These are phyloP conservation scores for Epichloe typhina DNA, from an alignment of 2,329 filamentous ascomycete species.

Conservation along the genomic window DNA sequence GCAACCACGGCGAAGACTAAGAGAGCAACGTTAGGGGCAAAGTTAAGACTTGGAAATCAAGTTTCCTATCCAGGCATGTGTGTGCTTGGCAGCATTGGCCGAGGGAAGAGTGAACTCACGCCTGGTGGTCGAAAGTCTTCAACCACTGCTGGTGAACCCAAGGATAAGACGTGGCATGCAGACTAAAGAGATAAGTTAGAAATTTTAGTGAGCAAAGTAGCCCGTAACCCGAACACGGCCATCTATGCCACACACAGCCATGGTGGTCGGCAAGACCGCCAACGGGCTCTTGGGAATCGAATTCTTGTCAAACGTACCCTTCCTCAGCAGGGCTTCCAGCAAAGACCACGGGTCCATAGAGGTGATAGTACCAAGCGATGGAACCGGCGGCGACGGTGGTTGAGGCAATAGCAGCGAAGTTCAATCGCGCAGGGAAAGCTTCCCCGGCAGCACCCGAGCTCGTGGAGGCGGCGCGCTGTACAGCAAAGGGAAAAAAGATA, in stretches of 20 bases:
- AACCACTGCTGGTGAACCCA: slow-evolving; percentile 88
- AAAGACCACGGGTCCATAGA: slow-evolving; percentile 78
- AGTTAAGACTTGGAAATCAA: background rate
- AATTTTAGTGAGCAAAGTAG: slow-evolving; percentile 5
- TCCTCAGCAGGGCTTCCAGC: slow-evolving; percentile 92
- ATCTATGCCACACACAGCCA: slow-evolving; percentile 21
- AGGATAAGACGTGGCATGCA: slow-evolving; percentile 83
- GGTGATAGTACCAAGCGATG: slow-evolving; percentile 93
- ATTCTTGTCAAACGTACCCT: slow-evolving; percentile 57
- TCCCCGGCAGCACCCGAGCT: slow-evolving; percentile 61
- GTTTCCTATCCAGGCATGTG: background rate
- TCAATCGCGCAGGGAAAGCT: slow-evolving; percentile 65
- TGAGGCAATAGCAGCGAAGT: slow-evolving; percentile 74
- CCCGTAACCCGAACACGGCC: slow-evolving; percentile 9
- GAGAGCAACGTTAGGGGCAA: background rate
- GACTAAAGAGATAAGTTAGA: slow-evolving; percentile 39
- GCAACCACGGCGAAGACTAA: slow-evolving; percentile 92
- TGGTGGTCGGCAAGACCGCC: background rate
- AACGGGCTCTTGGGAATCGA: background rate
- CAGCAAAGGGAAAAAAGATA: slow-evolving; percentile 8
- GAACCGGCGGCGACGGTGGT: slow-evolving; percentile 79
- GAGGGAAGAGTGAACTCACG: slow-evolving; percentile 46
- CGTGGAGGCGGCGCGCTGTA: slow-evolving; percentile 55
- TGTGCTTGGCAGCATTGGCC: background rate
- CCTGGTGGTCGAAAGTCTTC: slow-evolving; percentile 94